Conservation (phyloP, 495 filamentous ascomycete genomes). For the Penicillium psychrofluorescens region DNA sequence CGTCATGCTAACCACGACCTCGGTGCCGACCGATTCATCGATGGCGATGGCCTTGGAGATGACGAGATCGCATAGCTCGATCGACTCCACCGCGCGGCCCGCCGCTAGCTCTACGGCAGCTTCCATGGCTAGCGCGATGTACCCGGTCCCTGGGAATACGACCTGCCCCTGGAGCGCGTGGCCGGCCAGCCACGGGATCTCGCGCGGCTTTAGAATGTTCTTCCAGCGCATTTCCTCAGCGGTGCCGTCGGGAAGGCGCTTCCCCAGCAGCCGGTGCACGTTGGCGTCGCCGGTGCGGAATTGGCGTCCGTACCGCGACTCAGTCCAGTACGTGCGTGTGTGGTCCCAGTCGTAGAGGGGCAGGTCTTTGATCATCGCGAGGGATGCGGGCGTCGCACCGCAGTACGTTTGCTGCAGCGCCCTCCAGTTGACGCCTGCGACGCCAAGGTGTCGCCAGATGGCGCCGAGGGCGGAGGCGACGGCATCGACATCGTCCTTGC, state of each 20-base stretch:
- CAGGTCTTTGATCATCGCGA: slow-evolving; percentile 23
- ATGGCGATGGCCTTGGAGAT: no score
- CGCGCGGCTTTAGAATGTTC: slow-evolving; percentile 23
- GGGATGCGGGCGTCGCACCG: not conserved
- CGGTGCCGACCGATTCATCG: no score
- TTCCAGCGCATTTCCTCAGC: slow-evolving; percentile 23
- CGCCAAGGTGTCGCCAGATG: slow-evolving; percentile 38
- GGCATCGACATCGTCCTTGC: slow-evolving; percentile 24
- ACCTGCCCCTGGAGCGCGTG: slow-evolving; percentile 32
- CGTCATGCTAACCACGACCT: no score
- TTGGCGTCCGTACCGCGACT: slow-evolving; percentile 31
- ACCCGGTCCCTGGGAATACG: slow-evolving; percentile 55
- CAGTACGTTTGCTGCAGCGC: not conserved
- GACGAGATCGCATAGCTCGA: slow-evolving; percentile 21
- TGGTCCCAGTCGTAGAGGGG: slow-evolving; percentile 50
- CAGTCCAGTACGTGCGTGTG: slow-evolving; percentile 34
- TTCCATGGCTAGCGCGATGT: slow-evolving; percentile 51
- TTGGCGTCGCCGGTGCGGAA: slow-evolving; percentile 7
- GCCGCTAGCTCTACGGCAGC: slow-evolving; percentile 18
- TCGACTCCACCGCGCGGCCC: slow-evolving; percentile 9
- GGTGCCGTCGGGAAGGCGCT: slow-evolving; percentile 7
- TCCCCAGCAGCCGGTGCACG: slow-evolving; percentile 27
- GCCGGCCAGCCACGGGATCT: slow-evolving; percentile 34
- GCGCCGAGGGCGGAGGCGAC: slow-evolving; percentile 42
- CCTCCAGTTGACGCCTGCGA: slow-evolving; percentile 3